phyloP scores from a whole-genome alignment of 306 rosid species.

The Cicer bijugum region DNA sequence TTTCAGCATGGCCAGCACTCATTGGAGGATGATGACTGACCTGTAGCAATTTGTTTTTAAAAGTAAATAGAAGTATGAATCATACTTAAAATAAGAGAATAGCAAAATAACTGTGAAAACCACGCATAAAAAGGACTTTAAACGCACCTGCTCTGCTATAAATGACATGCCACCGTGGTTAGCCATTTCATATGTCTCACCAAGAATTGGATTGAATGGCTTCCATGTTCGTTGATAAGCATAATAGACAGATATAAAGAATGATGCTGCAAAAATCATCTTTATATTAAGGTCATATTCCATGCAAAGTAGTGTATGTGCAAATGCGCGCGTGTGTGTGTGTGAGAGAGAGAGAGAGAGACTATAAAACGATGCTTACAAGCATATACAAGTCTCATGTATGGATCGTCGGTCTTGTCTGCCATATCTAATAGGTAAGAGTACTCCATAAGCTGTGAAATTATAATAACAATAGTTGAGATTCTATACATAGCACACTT shows the following conservation, averaged over 20 bases:
- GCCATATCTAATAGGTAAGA: slow-evolving; percentile 85
- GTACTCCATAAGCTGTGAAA: slow-evolving; percentile 90
- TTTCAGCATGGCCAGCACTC: slow-evolving; percentile 97
- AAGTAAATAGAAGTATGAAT: slow-evolving; percentile 40
- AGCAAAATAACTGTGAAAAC: slow-evolving; percentile 23
- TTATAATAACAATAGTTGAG: slow-evolving; percentile 15
- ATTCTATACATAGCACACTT: slow-evolving; percentile 27
- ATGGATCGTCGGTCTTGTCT: slow-evolving; percentile 89
- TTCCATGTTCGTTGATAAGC: slow-evolving; percentile 95
- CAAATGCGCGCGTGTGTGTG: background rate
- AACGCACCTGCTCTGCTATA: slow-evolving; percentile 84
- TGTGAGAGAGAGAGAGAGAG: background rate
- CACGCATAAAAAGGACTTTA: slow-evolving; percentile 10
- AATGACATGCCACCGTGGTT: slow-evolving; percentile 80
- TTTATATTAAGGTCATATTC: slow-evolving; percentile 17
- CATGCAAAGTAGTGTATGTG: slow-evolving; percentile 34
- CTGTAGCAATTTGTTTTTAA: slow-evolving; percentile 53
- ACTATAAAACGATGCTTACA: slow-evolving; percentile 53
- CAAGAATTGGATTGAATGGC: slow-evolving; percentile 98
- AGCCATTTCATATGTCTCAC: slow-evolving; percentile 94
- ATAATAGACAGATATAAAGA: slow-evolving; percentile 89
- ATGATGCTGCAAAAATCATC: slow-evolving; percentile 74
- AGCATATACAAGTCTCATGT: slow-evolving; percentile 86
- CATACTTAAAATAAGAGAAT: background rate
- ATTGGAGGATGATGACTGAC: slow-evolving; percentile 98